Evolutionary conservation across 768 basidiomycete genomes (phyloP), one percentile per base, ranked within the genome.

Genomic region (Nidularia sp.): DNA sequence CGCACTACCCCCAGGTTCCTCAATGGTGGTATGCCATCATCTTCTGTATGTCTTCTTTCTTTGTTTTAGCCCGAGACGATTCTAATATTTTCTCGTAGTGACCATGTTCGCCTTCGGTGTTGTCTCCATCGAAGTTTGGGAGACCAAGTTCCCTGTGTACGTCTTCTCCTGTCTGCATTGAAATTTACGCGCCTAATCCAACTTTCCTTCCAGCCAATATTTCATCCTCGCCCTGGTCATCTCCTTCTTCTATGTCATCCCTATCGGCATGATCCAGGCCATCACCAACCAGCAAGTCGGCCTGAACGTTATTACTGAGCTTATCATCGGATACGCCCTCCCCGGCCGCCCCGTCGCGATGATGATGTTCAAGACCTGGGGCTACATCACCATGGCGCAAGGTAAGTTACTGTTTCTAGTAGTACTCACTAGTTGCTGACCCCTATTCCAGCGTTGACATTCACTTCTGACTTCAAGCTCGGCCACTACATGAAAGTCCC

Each of bases 361-460:
- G 77, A 90, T 92, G 89, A 72, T 91, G 73, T 90, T 90, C 78
- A 91, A 89, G 79, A 87, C 86, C 0, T 89, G 77, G 76, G 88
- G 89, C 33, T 89, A 88, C 59, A 84, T 86, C 52, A 84, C 80
- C 47, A 81, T 83, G 77, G 73, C 75, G 2, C 84, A 86, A 63
- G 25, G 25, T 25, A 1, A 25, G 25, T 3, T 25, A 25, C 3
- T 25, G 3, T 25, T 25, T 25, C 25, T 3, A 25, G 2, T 25
- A 1, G 3, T 25, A 25, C 3, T 25, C 25, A 3, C 25, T 25
- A 25, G 1, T 25, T 25, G 25, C 25, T 25, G 25, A 25, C 25
- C 25, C 25, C 25, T 25, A 25, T 25, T 25, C 25, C 25, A 25
- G 87, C 88, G 1, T 63, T 90, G 41, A 70, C 70, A 42, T 92